Percentiles rank a stretch among this genome's conserved stretches.
Conservation (phyloP, 1,284 basidiomycete genomes). For the Sanguinoderma infundibulare region DNA sequence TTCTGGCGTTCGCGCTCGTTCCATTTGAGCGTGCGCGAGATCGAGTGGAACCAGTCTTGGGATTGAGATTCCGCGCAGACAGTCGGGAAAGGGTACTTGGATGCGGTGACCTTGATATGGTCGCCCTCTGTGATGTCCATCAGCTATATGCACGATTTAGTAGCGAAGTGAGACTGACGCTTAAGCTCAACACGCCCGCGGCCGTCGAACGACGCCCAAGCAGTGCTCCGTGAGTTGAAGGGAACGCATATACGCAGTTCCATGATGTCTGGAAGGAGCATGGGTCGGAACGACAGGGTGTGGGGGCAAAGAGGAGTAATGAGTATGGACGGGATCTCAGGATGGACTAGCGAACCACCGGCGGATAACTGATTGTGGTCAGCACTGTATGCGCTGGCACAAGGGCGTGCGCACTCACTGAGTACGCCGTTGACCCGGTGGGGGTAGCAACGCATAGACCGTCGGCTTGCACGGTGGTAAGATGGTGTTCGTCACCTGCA, state of each 20-base stretch:
- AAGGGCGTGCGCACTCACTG: slow-evolving; percentile 55
- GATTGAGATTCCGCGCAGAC: slow-evolving; percentile 98
- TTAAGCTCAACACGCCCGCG: slow-evolving; percentile 94
- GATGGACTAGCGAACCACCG: slow-evolving; percentile 96
- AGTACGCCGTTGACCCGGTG: slow-evolving; percentile 98
- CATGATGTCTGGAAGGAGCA: slow-evolving; percentile 99
- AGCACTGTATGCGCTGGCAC: slow-evolving; percentile 3
- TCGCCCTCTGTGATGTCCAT: slow-evolving; percentile 80
- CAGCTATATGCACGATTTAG: slow-evolving; percentile 1
- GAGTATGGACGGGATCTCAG: slow-evolving; percentile 95
- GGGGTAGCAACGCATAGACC: slow-evolving; percentile 96
- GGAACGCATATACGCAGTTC: slow-evolving; percentile 98
- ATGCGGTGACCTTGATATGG: slow-evolving; percentile 98
- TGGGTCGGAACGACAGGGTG: slow-evolving; percentile 97
- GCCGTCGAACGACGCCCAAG: slow-evolving; percentile 99
- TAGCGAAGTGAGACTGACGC: slow-evolving; percentile 60
- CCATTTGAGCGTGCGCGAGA: slow-evolving; percentile 96
- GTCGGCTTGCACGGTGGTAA: slow-evolving; percentile 99
- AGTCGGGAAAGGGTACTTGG: slow-evolving; percentile 98
- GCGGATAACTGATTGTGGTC: slow-evolving; percentile 78
- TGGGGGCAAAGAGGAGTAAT: slow-evolving; percentile 99
- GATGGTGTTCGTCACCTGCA: slow-evolving; percentile 95
- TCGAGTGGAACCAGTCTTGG: slow-evolving; percentile 98
- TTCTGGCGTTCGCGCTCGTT: slow-evolving; percentile 98
- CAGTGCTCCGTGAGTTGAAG: slow-evolving; percentile 96